Evolutionary conservation across 768 basidiomycete species (phyloP), one percentile per base, ranked within the genome.

Genomic region (Clitopilus hobsonii): DNA sequence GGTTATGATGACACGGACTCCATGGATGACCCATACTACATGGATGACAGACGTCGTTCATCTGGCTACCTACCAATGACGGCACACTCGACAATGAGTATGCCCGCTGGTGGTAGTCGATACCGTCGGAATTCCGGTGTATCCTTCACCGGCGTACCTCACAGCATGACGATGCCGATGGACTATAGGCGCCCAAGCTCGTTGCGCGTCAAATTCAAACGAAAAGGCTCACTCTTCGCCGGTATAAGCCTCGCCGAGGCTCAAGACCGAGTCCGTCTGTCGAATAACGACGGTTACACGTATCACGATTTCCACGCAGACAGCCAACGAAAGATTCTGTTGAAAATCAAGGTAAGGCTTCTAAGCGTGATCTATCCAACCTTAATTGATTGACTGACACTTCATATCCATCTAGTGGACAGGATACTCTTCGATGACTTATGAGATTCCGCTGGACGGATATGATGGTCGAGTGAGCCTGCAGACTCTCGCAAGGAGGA

Each of bases 161-260:
- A 45, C 11, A 45, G 41, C 22, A 45, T 45, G 41, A 45, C 41
- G 10, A 64, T 69, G 29, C 63, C 65, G 6, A 62, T 75, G 53
- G 75, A 82, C 54, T 81, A 77, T 64, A 78, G 76, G 20, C 73
- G 75, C 23, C 72, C 78, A 13, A 78, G 76, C 60, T 72, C 78
- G 24, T 69, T 77, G 36, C 71, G 81, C 53, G 73, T 90, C 56
- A 88, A 86, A 65, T 90, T 90, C 71, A 88, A 85, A 69, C 81
- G 84, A 65, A 89, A 85, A 72, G 85, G 84, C 10, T 74, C 82
- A 11, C 80, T 87, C 64, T 71, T 77, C 51, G 74, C 81, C 20
- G 88, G 88, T 6, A 78, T 90, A 60, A 82, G 77, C 32, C 77
- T 90, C 18, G 79, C 78, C 18, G 87, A 88, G 67, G 88, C 88